Percentiles rank a stretch among this genome's conserved stretches.
These are phyloP conservation scores for Serendipita sp. DNA, from an alignment of 1,284 basidiomycete species.

Conservation along the genomic window DNA sequence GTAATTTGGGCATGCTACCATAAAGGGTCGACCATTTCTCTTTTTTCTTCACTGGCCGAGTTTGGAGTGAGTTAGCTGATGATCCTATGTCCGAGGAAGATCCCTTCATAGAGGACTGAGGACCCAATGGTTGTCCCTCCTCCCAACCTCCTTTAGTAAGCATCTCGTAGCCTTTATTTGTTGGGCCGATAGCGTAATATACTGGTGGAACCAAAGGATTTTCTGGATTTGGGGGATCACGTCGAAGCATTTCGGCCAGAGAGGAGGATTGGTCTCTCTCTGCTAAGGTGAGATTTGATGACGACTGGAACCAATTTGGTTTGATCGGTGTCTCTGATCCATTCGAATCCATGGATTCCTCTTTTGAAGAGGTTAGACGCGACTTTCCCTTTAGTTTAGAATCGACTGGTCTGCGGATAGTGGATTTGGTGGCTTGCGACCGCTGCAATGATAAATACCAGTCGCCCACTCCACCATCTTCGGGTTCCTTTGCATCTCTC, in stretches of 20 bases:
- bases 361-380: not conserved
- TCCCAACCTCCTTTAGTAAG: conserved; percentile 68
- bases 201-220: conserved; percentile 1
- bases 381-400: not conserved
- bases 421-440: not conserved
- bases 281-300: not conserved
- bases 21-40: not conserved
- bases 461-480: not conserved
- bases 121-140: conserved; percentile 59
- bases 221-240: not conserved
- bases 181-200: conserved; percentile 13
- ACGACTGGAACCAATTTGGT: not conserved
- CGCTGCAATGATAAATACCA: not conserved
- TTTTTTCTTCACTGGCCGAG: not conserved
- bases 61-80: not conserved
- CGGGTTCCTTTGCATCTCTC: not conserved
- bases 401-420: not conserved
- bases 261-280: not conserved
- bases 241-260: conserved; percentile 1
- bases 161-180: conserved; percentile 66
- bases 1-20: not conserved
- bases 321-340: not conserved
- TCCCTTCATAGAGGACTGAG: conserved; percentile 15
- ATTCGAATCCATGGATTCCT: not conserved
- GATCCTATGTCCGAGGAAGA: not conserved